Evolutionary conservation across 140 eudicot species (phyloP).

Genomic region (Bidens hawaiensis): DNA sequence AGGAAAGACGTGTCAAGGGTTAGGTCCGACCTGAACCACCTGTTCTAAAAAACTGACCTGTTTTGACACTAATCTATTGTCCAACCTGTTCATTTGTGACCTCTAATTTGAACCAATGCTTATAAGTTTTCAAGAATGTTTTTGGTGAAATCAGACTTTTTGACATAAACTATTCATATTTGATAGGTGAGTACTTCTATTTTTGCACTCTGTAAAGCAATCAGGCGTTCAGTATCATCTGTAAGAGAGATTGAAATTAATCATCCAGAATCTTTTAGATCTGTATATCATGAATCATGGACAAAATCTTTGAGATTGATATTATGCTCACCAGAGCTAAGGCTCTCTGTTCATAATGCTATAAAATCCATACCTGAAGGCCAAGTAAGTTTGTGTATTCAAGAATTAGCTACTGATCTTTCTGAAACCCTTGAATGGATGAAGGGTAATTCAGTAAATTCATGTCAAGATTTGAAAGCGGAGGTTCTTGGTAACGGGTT

Average conservation of each 20-base stretch:
- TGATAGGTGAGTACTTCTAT: slow-evolving; percentile 62
- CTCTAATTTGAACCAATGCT: not conserved
- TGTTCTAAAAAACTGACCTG: not conserved
- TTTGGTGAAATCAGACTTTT: not conserved
- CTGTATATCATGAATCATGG: slow-evolving; percentile 35
- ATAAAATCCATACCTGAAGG: slow-evolving; percentile 84
- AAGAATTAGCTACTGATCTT: slow-evolving; percentile 48
- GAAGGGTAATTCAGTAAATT: slow-evolving; percentile 29
- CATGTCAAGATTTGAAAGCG: slow-evolving; percentile 32
- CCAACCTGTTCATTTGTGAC: not conserved
- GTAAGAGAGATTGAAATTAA: slow-evolving; percentile 30
- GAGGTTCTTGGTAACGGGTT: slow-evolving; percentile 62
- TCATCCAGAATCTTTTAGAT: slow-evolving; percentile 19
- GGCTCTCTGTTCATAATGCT: slow-evolving; percentile 60
- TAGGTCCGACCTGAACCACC: not conserved
- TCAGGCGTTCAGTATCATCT: slow-evolving; percentile 43
- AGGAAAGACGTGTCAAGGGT: not conserved
- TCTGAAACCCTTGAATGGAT: slow-evolving; percentile 70
- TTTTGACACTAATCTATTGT: not conserved
- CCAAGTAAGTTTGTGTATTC: slow-evolving; percentile 62
- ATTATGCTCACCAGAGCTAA: slow-evolving; percentile 63
- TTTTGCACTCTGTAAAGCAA: slow-evolving; percentile 74
- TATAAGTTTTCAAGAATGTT: not conserved
- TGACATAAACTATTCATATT: slow-evolving; percentile 19
- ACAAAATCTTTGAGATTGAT: slow-evolving; percentile 51